Evolutionary conservation across 805 yeast species (phyloP), one percentile per base, ranked within the genome.

Genomic region (Pichia phayaonensis): DNA sequence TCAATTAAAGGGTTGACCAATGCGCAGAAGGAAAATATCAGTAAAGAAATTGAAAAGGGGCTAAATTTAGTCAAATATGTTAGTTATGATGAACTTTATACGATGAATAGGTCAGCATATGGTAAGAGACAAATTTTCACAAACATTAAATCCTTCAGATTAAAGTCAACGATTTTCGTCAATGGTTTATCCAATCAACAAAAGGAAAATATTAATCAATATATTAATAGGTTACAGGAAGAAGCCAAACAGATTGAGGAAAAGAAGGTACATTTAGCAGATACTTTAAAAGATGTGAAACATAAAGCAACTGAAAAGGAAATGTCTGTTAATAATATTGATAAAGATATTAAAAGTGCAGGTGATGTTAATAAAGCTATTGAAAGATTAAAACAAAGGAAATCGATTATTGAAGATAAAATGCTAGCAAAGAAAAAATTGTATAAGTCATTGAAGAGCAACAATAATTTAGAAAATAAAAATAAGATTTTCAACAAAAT

Each of bases 101-200:
- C 71, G 12, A 67, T 86, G 16, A 67, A 63, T 10, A 71, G 71
- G 54, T 90, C 97, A 1, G 64, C 62, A 18, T 89, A 84, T 66
- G 95, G 95, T 24, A 64, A 70, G 2, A 72, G 67, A 54, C 86
- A 81, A 59, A 67, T 74, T 2, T 71, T 76, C 61, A 72, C 74
- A 49, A 66, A 41, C 63, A 79, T 48, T 68, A 72, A 56, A 57
- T 61, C 58, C 56, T 52, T 63, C 42, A 53, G 52, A 27, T 16
- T 53, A 12, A 46, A 60, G 5, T 51, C 58, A 4, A 62, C 72
- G 1, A 72, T 65, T 62, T 71, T 63, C 24, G 47, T 56, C 15
- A 59, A 59, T 38, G 69, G 72, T 6, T 51, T 68, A 24, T 59
- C 71, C 1, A 61, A 59, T 15, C 70, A 65, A 29, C 59, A 58